Evolutionary conservation across 495 filamentous ascomycete genomes (phyloP), one percentile per base, ranked within the genome.

Genomic region (Mycothermus thermophilus): DNA sequence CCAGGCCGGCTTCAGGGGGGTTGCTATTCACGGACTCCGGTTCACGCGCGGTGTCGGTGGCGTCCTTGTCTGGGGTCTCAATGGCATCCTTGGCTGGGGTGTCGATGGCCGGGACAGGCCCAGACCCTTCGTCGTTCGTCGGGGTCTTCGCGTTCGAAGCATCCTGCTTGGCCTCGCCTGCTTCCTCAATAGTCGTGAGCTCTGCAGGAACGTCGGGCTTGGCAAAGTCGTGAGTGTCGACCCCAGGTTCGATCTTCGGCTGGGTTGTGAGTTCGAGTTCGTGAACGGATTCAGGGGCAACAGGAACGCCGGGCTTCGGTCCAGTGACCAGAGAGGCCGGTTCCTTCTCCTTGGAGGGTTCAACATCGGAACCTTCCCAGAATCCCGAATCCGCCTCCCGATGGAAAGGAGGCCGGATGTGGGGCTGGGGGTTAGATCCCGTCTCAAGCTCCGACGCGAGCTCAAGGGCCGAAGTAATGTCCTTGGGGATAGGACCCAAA

Each of bases 371-470:
- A 1, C 32, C 34, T 14, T 54, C 51, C 52, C 52, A 55, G 40
- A 55, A 55, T 3, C 52, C 52, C 8, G 52, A 55, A 30, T 55
- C 52, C n/a, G 42, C 49, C 13, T 52, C 41, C n/a, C 52, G 25
- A 6, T 47, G 27, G 2, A 46, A 16, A 6, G 19, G 20, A 10
- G 30, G 30, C 12, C 28, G 24, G 22, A 35, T 4, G 25, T 31
- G 34, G 10, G 32, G 32, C 3, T 37, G 23, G 8, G 41, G 24
- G 16, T 38, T 41, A 5, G 30, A 13, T 10, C 35, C 31, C 11
- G 32, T 31, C 33, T 38, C 38, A 14, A 41, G 24, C 29, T 44
- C 44, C 21, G 39, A 26, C 20, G 43, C 13, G 19, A 37, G 30
- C 4, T 41, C 39, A 9, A 32, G 37, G 8, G 24, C 23, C 13